Evolutionary conservation across 2,329 filamentous ascomycete genomes (phyloP).

Genomic region (Penicillium sp.): DNA sequence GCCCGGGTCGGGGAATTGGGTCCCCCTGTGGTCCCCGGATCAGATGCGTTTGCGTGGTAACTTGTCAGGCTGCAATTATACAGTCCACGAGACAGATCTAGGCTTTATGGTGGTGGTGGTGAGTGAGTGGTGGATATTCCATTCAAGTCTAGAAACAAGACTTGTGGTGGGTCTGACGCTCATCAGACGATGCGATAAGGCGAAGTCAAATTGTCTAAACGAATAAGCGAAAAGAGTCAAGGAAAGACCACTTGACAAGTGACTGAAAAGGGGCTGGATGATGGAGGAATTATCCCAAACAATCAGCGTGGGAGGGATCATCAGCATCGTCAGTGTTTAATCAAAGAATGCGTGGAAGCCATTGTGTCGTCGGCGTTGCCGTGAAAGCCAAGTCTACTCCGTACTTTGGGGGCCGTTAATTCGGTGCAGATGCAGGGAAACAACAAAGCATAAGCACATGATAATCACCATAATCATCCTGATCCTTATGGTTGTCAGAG

Average conservation of each 20-base stretch:
- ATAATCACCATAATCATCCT: background rate
- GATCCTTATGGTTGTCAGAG: background rate
- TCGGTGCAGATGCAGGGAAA: background rate
- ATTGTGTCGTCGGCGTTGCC: background rate
- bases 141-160: constrained; percentile 10
- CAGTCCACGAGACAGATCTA: background rate
- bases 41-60: background rate
- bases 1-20: background rate
- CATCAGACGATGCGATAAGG: constrained; percentile 1
- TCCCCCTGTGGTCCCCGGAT: background rate
- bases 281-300: background rate
- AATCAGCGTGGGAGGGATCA: background rate
- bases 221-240: background rate
- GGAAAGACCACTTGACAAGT: too few species aligned
- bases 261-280: background rate
- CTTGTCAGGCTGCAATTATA: background rate
- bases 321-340: background rate
- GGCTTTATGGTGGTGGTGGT: background rate
- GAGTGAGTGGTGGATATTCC: background rate
- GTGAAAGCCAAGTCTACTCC: background rate
- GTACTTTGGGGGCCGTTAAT: background rate
- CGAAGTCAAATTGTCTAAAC: background rate
- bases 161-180: constrained; percentile 1
- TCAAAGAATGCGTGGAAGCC: background rate
- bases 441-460: background rate